Conservation (phyloP, 768 basidiomycete species). For the Suillus weaverae region DNA sequence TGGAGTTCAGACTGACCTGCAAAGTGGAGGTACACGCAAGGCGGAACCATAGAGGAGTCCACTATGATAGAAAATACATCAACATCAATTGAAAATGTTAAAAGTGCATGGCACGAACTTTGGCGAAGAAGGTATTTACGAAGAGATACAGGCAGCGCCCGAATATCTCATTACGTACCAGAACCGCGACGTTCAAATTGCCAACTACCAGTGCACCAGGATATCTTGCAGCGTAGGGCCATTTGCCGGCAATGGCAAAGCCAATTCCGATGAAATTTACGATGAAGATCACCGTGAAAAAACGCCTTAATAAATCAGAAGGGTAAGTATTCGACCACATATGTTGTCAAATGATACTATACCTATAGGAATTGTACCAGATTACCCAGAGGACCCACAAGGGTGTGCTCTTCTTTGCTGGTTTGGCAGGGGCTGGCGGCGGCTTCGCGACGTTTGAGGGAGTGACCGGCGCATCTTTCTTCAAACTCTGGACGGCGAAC, state of each 20-base stretch:
- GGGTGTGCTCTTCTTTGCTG: constrained; percentile 56
- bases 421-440: constrained; percentile 35
- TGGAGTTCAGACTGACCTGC: constrained; percentile 41
- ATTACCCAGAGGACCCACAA: constrained; percentile 61
- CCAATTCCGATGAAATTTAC: constrained; percentile 61
- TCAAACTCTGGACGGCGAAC: constrained; percentile 36
- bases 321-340: not conserved
- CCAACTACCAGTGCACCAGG: constrained; percentile 73
- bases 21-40: constrained; percentile 72
- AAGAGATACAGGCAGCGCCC: constrained; percentile 72
- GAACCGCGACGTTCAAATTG: constrained; percentile 69
- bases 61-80: constrained; percentile 38
- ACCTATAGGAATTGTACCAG: constrained; percentile 85
- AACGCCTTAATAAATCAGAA: constrained; percentile 51
- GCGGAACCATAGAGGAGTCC: constrained; percentile 73
- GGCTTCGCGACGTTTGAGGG: constrained; percentile 37
- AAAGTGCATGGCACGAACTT: constrained; percentile 35
- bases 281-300: constrained; percentile 61
- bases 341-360: constrained; percentile 13
- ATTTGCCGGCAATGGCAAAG: constrained; percentile 61
- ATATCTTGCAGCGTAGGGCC: constrained; percentile 65
- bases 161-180: constrained; percentile 82
- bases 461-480: constrained; percentile 42
- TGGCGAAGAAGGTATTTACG: constrained; percentile 76
- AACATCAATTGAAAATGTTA: not conserved